Evolutionary conservation across 2,329 filamentous ascomycete species (phyloP), one percentile per base, ranked within the genome.

Genomic region (Hymenoscyphus infarciens): DNA sequence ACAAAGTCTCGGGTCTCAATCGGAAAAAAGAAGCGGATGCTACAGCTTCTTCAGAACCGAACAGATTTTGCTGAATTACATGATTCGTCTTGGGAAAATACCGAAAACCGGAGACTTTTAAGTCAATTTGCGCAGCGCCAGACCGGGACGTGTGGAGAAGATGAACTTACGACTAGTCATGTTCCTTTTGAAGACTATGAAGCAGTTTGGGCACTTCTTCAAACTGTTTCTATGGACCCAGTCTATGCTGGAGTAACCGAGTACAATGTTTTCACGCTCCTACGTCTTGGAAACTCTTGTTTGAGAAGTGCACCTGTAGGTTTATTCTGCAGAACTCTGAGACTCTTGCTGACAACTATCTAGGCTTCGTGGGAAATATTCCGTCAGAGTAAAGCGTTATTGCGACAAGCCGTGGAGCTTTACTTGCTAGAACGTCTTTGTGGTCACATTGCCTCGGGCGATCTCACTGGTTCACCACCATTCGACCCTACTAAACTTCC

Each of bases 331-430:
- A 45, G 56, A 35, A 25, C 45, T 2, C 27, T 8, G 25, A 2
- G 22, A 3, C 27, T 25, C 3, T 59, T 25, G 57, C 33, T 49
- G 52, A 65, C 19, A 15, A n/a, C 45, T 13, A 1, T 42, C 5
- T 22, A 69, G 68, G 61, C 35, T 3, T 56, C 61, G 3, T 70
- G 67, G 65, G 64, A 70, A 2, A 49, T 70, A 33, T 70, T 64
- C 53, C 42, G 22, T 2, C 60, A 68, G 53, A 58, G 65, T 25
- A 68, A 64, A 56, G 27, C 49, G 19, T 52, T 70, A 6, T 60
- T 70, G 2, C 64, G 68, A n/a, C 68, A 70, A 62, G 61, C 68
- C 5, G 66, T 68, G 8, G 68, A 70, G 35, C 49, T 70, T 11
- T 68, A 70, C 35, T 60, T 70, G 5, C 60, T 70, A 1, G 68